Conservation (phyloP, 257 asterid species). For the Asclepias syriaca region DNA sequence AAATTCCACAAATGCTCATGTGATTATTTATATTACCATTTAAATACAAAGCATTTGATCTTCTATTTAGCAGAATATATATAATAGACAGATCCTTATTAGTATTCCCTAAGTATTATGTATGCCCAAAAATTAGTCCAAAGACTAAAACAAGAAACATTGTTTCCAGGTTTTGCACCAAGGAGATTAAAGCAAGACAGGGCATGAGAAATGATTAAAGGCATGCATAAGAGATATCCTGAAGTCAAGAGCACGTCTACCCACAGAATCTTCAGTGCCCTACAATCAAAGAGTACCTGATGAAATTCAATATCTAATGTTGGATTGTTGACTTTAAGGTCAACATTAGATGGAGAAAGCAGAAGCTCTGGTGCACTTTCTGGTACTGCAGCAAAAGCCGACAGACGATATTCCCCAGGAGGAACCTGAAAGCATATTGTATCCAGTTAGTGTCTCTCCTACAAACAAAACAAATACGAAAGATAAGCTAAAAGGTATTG, state of each 20-base stretch:
- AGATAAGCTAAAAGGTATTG: not conserved
- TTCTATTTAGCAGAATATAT: not conserved
- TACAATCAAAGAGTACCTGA: conserved; percentile 52
- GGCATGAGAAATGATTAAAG: not conserved
- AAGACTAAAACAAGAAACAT: not conserved
- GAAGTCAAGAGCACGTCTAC: not conserved
- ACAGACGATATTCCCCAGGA: conserved; percentile 86
- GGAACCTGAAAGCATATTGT: conserved; percentile 58
- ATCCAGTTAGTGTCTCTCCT: conserved; percentile 3
- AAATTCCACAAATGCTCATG: not conserved
- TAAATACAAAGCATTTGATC: not conserved
- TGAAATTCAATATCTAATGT: conserved; percentile 53
- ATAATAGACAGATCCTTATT: not conserved
- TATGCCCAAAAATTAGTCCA: not conserved
- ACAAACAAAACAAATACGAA: not conserved
- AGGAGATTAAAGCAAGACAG: not conserved
- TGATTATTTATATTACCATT: not conserved
- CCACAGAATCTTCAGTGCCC: not conserved
- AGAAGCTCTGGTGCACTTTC: conserved; percentile 78
- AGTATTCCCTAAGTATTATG: not conserved
- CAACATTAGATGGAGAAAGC: conserved; percentile 71
- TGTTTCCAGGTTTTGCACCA: not conserved
- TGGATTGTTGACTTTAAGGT: conserved; percentile 61
- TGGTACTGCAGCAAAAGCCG: conserved; percentile 76
- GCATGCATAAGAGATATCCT: not conserved